Evolutionary conservation across 108 stramenopile genomes (phyloP), one percentile per base, ranked within the genome.

Genomic region (Skeletonema menzelii): DNA sequence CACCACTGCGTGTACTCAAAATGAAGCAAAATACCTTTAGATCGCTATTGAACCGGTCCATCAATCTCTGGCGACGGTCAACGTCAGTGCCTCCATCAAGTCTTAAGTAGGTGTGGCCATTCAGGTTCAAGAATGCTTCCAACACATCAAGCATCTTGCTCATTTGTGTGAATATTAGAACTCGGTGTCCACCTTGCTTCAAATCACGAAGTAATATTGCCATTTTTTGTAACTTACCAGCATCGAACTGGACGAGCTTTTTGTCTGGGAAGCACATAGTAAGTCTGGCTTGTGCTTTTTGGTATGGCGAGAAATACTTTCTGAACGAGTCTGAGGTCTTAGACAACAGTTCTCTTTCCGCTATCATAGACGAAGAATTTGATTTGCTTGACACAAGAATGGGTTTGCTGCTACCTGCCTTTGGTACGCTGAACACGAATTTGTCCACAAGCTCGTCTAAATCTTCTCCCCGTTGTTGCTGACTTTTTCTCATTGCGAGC

Each of bases 81-180:
- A 95, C 85, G 63, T 88, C 84, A 20, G 97, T 97, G 7, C 83
- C 82, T 8, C 97, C 98, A 70, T 97, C 96, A 13, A 97, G 87
- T 8, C 94, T 85, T 53, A 95, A 59, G 67, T 92, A 97, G 0
- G 87, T 87, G 80, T 91, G 89, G 0, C 89, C 93, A 66, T 92
- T 79, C 35, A 93, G 72, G 55, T 85, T 87, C 56, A 98, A 77
- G 71, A 96, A 98, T 62, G 97, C 95, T 78, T 97, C 96, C 22
- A 98, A 69, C 11, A 98, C 76, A 69, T 97, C 96, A 8, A 99
- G 80, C 84, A 98, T 88, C 57, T 88, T 87, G 59, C 94, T 96
- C 97, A 99, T 98, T 76, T 99, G 99, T 27, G 96, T 96, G 71
- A 99, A 99, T 17, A 99, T 92, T 10, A 98, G 84, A 31, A 93